Evolutionary conservation across 495 filamentous ascomycete genomes (phyloP).

Genomic region (Hypoxylon crocopeplum): DNA sequence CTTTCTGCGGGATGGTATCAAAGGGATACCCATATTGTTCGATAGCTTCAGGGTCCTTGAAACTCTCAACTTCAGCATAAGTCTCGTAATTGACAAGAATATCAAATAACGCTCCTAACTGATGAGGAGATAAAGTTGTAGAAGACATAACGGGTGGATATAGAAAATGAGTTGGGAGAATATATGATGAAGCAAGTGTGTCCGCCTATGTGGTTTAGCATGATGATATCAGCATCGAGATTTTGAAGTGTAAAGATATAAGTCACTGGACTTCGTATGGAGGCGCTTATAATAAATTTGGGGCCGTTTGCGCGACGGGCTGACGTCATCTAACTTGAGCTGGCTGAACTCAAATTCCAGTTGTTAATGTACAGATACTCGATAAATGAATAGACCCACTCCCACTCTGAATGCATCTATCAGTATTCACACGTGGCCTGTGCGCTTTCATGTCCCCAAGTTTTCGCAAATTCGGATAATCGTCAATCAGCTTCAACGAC

Average conservation of each 20-base stretch:
- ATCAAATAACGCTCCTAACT: slow-evolving; percentile 67
- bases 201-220: slow-evolving; percentile 19
- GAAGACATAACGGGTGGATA: slow-evolving; percentile 22
- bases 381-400: too few species aligned
- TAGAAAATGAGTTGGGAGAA: background rate
- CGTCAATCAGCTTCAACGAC: slow-evolving; percentile 10
- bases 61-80: slow-evolving; percentile 66
- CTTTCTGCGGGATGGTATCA: slow-evolving; percentile 10
- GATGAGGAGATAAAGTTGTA: slow-evolving; percentile 49
- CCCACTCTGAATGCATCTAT: too few species aligned
- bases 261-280: too few species aligned
- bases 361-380: too few species aligned
- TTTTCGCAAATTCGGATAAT: too few species aligned
- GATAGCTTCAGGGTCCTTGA: slow-evolving; percentile 62
- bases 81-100: slow-evolving; percentile 70
- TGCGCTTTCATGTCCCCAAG: too few species aligned
- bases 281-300: too few species aligned
- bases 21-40: slow-evolving; percentile 67
- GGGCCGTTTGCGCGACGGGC: too few species aligned
- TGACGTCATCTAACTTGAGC: slow-evolving; percentile 22
- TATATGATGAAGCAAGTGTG: background rate
- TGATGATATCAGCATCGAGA: too few species aligned
- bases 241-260: too few species aligned
- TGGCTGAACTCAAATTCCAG: background rate
- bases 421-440: too few species aligned